Evolutionary conservation across 108 stramenopile species (phyloP).

Genomic region (Mayamaea pseudoterrestris): DNA sequence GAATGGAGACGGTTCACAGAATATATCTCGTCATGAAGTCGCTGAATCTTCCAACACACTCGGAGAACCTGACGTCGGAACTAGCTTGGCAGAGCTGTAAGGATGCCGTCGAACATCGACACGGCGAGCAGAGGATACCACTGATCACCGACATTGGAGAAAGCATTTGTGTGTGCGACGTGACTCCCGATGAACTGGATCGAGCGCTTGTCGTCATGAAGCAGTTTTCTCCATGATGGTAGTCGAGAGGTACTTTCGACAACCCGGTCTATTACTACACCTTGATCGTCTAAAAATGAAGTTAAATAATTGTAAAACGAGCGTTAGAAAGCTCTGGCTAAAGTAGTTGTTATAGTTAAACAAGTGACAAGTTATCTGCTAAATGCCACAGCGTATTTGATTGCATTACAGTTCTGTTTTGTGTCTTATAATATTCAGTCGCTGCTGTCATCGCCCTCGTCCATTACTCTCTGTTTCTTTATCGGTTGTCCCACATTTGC

Average conservation of each 20-base stretch:
- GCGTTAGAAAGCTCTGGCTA: not conserved
- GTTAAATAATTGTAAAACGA: too few relatives aligned
- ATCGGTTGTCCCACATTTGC: slow-evolving; percentile 3
- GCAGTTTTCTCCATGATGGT: slow-evolving; percentile 34
- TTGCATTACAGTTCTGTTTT: not conserved
- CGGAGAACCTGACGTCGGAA: slow-evolving; percentile 50
- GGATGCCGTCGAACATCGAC: slow-evolving; percentile 92
- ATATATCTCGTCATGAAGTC: slow-evolving; percentile 75
- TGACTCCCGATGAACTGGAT: slow-evolving; percentile 79
- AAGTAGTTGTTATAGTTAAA: not conserved
- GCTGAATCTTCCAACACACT: slow-evolving; percentile 71
- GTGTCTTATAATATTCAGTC: not conserved
- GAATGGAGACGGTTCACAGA: slow-evolving; percentile 68
- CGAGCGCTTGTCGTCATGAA: slow-evolving; percentile 63
- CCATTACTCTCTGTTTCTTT: slow-evolving; percentile 5
- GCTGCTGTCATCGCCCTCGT: too few relatives aligned
- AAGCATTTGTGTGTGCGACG: slow-evolving; percentile 84
- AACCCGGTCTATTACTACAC: too few relatives aligned
- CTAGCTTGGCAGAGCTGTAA: slow-evolving; percentile 82
- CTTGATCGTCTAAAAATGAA: too few relatives aligned
- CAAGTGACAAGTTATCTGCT: not conserved
- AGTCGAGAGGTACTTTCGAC: not conserved
- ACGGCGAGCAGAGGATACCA: slow-evolving; percentile 89
- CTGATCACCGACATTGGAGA: slow-evolving; percentile 86
- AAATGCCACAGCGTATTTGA: not conserved